A percentile compares a stretch with the other conserved stretches of the same genome.
Evolutionary conservation across 768 basidiomycete species (phyloP).

Genomic region (Tylopilus sp.): DNA sequence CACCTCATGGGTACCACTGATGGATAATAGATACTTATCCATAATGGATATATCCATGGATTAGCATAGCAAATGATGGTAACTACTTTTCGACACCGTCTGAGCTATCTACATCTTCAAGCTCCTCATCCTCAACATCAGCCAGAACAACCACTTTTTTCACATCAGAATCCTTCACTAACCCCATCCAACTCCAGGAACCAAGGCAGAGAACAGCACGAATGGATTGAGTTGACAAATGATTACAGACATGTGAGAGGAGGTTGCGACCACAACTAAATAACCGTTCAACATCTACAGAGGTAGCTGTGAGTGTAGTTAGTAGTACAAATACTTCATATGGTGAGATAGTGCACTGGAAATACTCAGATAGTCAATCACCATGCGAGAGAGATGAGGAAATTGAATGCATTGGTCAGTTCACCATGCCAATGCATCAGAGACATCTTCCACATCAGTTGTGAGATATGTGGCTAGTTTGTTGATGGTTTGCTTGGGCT

Average conservation of each 20-base stretch:
- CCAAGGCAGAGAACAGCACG: slow-evolving; percentile 33
- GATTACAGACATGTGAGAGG: slow-evolving; percentile 26
- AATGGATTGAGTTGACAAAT: slow-evolving; percentile 18
- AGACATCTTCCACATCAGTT: background rate
- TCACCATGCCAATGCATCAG: slow-evolving; percentile 1
- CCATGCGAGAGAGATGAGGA: slow-evolving; percentile 1
- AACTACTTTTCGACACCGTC: too few species aligned
- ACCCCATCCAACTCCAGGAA: slow-evolving; percentile 27
- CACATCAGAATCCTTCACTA: slow-evolving; percentile 21
- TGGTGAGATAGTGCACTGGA: background rate
- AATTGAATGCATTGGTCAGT: background rate
- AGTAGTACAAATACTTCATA: background rate
- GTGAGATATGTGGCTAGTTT: background rate
- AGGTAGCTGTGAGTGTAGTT: slow-evolving; percentile 28
- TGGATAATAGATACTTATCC: background rate
- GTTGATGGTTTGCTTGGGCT: background rate
- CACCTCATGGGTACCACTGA: background rate
- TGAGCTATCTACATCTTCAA: too few species aligned
- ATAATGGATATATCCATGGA: background rate
- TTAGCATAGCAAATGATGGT: too few species aligned
- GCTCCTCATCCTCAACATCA: too few species aligned
- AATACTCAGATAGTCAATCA: slow-evolving; percentile 1
- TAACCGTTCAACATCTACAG: slow-evolving; percentile 17
- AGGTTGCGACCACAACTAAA: slow-evolving; percentile 23
- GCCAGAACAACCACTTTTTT: background rate